phyloP scores from a whole-genome alignment of 495 filamentous ascomycete genomes.

The Penicillium atrosanguineum region DNA sequence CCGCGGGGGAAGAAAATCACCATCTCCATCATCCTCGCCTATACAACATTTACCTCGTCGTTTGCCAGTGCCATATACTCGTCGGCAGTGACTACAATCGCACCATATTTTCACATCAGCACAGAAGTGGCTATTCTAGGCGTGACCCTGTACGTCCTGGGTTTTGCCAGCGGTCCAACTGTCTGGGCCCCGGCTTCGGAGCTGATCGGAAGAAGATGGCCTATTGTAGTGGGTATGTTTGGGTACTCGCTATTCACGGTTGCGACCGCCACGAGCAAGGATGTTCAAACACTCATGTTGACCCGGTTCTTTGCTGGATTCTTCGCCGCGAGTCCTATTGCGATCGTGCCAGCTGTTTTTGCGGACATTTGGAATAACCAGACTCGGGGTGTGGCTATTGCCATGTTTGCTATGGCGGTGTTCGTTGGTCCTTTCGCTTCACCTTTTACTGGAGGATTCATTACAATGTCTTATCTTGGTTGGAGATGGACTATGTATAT shows the following conservation, averaged over 20 bases:
- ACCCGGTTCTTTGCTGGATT: constrained; percentile 51
- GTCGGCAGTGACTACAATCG: constrained; percentile 38
- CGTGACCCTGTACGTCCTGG: constrained; percentile 55
- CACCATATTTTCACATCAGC: constrained; percentile 45
- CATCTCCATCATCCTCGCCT: constrained; percentile 36
- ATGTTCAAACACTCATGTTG: constrained; percentile 53
- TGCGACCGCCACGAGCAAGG: constrained; percentile 54
- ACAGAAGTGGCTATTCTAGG: constrained; percentile 53
- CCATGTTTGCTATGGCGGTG: constrained; percentile 51
- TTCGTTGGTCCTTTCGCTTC: constrained; percentile 49
- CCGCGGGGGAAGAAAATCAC: constrained; percentile 22
- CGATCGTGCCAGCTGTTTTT: constrained; percentile 47
- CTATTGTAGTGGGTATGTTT: constrained; percentile 51
- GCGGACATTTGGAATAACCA: constrained; percentile 51
- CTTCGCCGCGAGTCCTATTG: constrained; percentile 47
- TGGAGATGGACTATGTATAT: constrained; percentile 53
- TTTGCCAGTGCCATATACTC: constrained; percentile 56
- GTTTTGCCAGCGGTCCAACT: constrained; percentile 49
- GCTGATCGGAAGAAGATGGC: constrained; percentile 60
- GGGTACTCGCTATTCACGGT: constrained; percentile 55
- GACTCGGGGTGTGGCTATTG: constrained; percentile 46
- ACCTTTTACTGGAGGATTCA: constrained; percentile 48
- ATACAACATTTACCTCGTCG: constrained; percentile 50
- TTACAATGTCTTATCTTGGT: constrained; percentile 40
- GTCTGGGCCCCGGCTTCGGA: constrained; percentile 71